phyloP scores from a whole-genome alignment of 805 yeast species.

The Candida orba region DNA sequence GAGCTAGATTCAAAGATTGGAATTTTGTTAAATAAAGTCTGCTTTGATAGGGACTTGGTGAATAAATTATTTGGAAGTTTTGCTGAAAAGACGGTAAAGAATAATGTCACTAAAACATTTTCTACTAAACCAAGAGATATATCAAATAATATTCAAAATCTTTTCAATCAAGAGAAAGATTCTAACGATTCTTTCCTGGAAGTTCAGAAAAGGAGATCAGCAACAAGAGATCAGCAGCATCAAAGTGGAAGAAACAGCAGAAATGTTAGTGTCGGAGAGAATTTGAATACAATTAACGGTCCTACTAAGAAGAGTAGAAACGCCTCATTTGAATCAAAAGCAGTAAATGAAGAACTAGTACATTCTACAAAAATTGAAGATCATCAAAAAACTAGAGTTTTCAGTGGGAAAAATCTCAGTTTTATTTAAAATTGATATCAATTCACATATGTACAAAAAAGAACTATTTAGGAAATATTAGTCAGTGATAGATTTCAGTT shows the following conservation, averaged over 20 bases:
- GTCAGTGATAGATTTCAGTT: not conserved
- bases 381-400: too few relatives aligned
- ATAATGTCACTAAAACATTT: too few relatives aligned
- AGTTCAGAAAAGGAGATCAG: slow-evolving; percentile 1
- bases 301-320: slow-evolving; percentile 1
- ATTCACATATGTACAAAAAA: not conserved
- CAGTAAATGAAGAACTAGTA: not conserved
- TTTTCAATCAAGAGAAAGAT: not conserved
- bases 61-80: not conserved
- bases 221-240: not conserved
- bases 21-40: not conserved
- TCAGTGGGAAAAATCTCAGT: too few relatives aligned
- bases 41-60: slow-evolving; percentile 5
- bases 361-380: too few relatives aligned
- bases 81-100: not conserved
- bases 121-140: too few relatives aligned
- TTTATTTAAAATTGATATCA: too few relatives aligned
- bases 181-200: not conserved
- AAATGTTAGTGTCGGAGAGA: not conserved
- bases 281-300: not conserved
- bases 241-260: not conserved
- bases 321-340: slow-evolving; percentile 2
- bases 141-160: too few relatives aligned
- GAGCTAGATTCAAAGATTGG: slow-evolving; percentile 6
- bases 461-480: not conserved